A percentile compares a stretch with the other conserved stretches of the same genome.
Conservation (phyloP, 148 eudicot species). For the Polygonum aviculare region DNA sequence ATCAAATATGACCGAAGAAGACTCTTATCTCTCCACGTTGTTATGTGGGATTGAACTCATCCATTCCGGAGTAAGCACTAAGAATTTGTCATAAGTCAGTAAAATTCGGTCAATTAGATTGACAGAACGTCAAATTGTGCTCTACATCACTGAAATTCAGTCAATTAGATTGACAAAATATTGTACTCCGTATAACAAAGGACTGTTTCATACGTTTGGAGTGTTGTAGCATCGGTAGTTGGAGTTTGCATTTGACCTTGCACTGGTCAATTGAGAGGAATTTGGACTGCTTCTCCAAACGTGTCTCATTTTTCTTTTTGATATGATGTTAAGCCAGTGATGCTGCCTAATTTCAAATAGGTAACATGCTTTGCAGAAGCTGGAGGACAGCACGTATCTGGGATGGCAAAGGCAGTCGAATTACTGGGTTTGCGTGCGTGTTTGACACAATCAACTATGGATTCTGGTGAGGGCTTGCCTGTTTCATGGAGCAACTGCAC, state of each 20-base stretch:
- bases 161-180: not conserved
- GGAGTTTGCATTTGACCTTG: not conserved
- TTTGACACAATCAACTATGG: conserved; percentile 78
- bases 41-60: conserved; percentile 93
- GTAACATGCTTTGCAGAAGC: conserved; percentile 98
- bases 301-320: no score
- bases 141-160: not conserved
- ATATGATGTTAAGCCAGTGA: not conserved
- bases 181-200: not conserved
- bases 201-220: not conserved
- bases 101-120: not conserved
- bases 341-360: conserved; percentile 19
- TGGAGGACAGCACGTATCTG: conserved; percentile 85
- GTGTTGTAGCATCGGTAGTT: no score
- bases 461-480: conserved; percentile 80
- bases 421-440: conserved; percentile 77
- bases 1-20: conserved; percentile 64
- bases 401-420: conserved; percentile 81
- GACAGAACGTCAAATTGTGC: not conserved
- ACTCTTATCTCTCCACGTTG: conserved; percentile 75
- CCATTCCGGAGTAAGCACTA: conserved; percentile 64
- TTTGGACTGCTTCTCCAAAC: no score
- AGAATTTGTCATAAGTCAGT: not conserved
- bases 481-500: conserved; percentile 48
- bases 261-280: not conserved